Base-by-base conservation (phyloP, 345 rosid species). In the Lepidium didymum region DNA sequence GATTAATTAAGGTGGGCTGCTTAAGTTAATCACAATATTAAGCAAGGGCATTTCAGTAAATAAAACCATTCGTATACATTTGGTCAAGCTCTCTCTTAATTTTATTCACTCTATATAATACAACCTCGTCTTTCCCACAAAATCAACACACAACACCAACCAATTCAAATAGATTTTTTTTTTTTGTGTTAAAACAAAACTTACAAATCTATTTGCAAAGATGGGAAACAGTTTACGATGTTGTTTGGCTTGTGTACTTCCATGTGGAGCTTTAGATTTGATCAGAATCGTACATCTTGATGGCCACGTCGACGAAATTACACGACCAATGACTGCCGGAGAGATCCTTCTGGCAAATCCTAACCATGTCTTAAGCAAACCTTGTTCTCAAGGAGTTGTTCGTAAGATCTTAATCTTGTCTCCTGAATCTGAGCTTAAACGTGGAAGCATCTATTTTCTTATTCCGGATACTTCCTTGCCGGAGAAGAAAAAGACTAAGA, bases 201-300 rank as follows among this genome's bases (percentile, higher is more conserved):
- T n/a, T 6, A 35, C 6, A 33, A n/a, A 69, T 50, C 29, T 37
- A 37, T 34, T 43, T 33, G 31, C 43, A 44, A 64, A 11, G 8
- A 2, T 94, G 99, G 97, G 99, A 11, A 94, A 94, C 65, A 89
- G 89, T 68, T 75, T 94, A 74, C 83, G 95, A 62, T 94, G 96
- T 47, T 94, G 96, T 70, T 79, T 94, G 82, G 95, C 96, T 34
- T 94, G 97, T 71, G 85, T 94, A 55, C 89, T 91, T 77, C 96
- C 99, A 1, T 91, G 93, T 66, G 99, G 97, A 52, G 99, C 97
- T 44, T 84, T 94, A 51, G 99, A 94, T 58, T 79, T 94, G 81
- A 91, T 91, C 77, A 82, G 99, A 4, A 81, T 94, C 72, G 97
- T 94, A 70, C 99, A 91, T 75, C 69, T 93, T 60, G 86, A 83